Percentiles rank a stretch among this genome's conserved stretches.
These are phyloP conservation scores for Cercospora sp. DNA, from an alignment of 2,329 filamentous ascomycete genomes.

Conservation along the genomic window DNA sequence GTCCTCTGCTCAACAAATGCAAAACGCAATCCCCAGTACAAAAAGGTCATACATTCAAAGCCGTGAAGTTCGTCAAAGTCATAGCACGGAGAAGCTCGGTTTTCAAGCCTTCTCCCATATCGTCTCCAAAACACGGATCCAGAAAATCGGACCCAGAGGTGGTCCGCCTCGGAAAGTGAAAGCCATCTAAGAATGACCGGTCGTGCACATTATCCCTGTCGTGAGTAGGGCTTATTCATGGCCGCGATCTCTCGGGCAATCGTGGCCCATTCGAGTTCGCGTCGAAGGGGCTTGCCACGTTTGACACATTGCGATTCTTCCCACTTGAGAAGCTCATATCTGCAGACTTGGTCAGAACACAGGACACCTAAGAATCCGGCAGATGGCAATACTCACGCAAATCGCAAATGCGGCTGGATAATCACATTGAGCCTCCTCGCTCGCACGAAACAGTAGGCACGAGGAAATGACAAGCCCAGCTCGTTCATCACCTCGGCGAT, in stretches of 20 bases:
- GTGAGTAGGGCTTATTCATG: slow-evolving; percentile 92
- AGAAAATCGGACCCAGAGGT: not conserved
- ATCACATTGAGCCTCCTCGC: slow-evolving; percentile 94
- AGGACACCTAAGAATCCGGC: not conserved
- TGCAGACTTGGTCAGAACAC: slow-evolving; percentile 31
- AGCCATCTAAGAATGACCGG: not conserved
- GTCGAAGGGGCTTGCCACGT: slow-evolving; percentile 56
- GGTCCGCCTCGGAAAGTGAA: not conserved
- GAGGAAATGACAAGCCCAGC: slow-evolving; percentile 76
- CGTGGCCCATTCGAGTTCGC: slow-evolving; percentile 89
- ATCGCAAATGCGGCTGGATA: slow-evolving; percentile 92
- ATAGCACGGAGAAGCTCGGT: not conserved
- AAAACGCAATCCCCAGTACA: not conserved
- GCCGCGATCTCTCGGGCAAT: slow-evolving; percentile 87
- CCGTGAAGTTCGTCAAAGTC: not conserved
- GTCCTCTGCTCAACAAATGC: not conserved
- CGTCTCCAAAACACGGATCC: not conserved
- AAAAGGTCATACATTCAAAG: not conserved
- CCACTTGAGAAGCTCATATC: slow-evolving; percentile 89
- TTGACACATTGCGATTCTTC: slow-evolving; percentile 72
- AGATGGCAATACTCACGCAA: slow-evolving; percentile 59
- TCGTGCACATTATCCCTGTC: slow-evolving; percentile 47
- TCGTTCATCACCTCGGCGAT: slow-evolving; percentile 97
- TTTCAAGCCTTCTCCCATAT: not conserved
- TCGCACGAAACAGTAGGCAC: slow-evolving; percentile 94